These are phyloP conservation scores for Acanthochlamys bracteata DNA, from an alignment of 106 monocot genomes.

Conservation along the genomic window DNA sequence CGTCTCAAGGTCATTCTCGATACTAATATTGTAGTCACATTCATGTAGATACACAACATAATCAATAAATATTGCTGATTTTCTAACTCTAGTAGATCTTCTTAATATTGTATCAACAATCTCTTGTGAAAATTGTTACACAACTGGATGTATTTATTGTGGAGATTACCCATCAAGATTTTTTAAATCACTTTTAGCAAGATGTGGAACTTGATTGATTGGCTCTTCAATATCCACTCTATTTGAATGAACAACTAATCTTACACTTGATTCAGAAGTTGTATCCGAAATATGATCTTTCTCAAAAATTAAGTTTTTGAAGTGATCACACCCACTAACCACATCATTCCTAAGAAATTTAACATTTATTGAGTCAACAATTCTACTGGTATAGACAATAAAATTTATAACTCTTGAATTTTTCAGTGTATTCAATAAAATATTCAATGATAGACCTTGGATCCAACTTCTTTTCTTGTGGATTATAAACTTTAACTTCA, in stretches of 20 bases:
- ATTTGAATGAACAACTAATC: not conserved
- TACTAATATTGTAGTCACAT: not conserved
- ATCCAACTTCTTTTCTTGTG: conserved; percentile 6
- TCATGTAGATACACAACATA: conserved; percentile 6
- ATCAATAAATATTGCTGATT: not conserved
- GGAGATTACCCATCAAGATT: too few species aligned
- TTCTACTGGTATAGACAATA: conserved; percentile 1
- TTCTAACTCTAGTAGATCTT: not conserved
- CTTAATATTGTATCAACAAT: not conserved
- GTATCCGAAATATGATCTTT: not conserved
- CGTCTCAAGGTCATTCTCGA: not conserved
- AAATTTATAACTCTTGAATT: conserved; percentile 1
- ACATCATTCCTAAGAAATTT: not conserved
- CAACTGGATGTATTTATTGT: not conserved
- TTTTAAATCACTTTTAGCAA: too few species aligned
- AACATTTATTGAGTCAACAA: conserved; percentile 1
- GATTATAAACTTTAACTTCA: conserved; percentile 4
- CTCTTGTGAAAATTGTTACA: not conserved
- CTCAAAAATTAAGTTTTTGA: not conserved
- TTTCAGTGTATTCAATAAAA: not conserved
- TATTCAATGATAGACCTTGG: not conserved
- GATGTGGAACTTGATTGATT: too few species aligned
- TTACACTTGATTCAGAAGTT: not conserved
- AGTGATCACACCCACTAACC: not conserved
- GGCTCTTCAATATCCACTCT: too few species aligned